Evolutionary conservation across 225 moss, liverwort and hornwort genomes (phyloP).

Genomic region (Bryoerythrophyllum caledonicum): DNA sequence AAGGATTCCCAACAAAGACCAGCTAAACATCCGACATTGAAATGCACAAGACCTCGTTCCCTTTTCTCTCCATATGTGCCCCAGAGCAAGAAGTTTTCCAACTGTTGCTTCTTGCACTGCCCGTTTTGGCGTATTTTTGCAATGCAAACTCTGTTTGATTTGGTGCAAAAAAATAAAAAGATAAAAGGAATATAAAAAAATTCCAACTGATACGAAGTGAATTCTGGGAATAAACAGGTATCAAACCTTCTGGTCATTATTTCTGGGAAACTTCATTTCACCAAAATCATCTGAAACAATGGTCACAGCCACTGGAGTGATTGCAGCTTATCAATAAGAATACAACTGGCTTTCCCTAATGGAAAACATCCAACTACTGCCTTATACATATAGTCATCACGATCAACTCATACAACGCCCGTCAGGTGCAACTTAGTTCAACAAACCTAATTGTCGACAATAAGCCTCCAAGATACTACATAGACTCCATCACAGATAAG

Average conservation of each 20-base stretch:
- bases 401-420: background rate
- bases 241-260: background rate
- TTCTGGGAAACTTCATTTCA: background rate
- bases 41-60: background rate
- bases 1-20: too few relatives aligned
- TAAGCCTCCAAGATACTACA: background rate
- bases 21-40: background rate
- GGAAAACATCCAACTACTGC: background rate
- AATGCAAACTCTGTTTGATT: too few relatives aligned
- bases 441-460: background rate
- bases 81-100: background rate
- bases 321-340: background rate
- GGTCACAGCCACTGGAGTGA: slow-evolving; percentile 2
- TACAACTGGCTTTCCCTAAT: background rate
- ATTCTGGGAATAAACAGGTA: background rate
- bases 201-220: background rate
- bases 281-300: background rate
- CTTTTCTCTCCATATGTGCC: background rate
- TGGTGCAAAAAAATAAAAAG: too few relatives aligned
- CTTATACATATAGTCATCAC: background rate
- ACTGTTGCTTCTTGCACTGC: too few relatives aligned
- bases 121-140: too few relatives aligned
- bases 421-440: background rate
- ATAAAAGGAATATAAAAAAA: too few relatives aligned
- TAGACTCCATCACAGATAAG: background rate